Base-by-base conservation (phyloP, 179 eudicot genomes). In the Silene coronaria region DNA sequence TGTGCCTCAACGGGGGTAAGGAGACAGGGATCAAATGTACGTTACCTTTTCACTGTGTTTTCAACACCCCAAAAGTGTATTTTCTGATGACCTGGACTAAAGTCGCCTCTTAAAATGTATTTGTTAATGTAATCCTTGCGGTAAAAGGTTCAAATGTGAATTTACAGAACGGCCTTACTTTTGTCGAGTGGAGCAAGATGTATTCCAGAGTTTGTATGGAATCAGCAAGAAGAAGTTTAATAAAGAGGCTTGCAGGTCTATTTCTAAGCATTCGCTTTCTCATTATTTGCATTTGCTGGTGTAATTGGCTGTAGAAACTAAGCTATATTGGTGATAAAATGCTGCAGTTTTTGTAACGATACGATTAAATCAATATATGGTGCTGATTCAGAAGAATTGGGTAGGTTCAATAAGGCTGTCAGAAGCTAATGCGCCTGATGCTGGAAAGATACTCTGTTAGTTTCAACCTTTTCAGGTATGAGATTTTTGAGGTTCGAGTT, bases 171-270 rank as follows among this genome's bases (percentile, higher is more conserved):
- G 98, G 51, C 98, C 98, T 11, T 91, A 93, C 72, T 93, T 93
- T 63, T 93, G 98, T 75, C 92, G 96, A 4, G 98, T 88, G 58
- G 93, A 91, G 79, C 89, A 91, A 6, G 91, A 86, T 27, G 79
- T 90, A 48, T 91, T 93, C 71, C 75, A 90, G 42, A 69, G 45
- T 6, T 79, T 93, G 75, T 93, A 91, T 70, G 98, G 97, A 26
- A 86, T 91, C 76, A 83, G 77, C 75, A 83, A 89, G 86, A 91
- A 81, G 34, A 89, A 83, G 69, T 93, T 93, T 77, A 83, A 93
- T 82, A 89, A 89, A 85, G 98, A 90, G 62, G 98, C 98, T 61
- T 90, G 98, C 92, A 88, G 98, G 98, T 91, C 68, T 36, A 27
- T 26, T 13, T 32, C 69, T 78, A 12, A 17, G 45, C 0, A n/a